Percentiles rank a stretch among this genome's conserved stretches.
These are phyloP conservation scores for Exophiala lecanii-corni DNA, from an alignment of 2,329 filamentous ascomycete genomes.

Conservation along the genomic window DNA sequence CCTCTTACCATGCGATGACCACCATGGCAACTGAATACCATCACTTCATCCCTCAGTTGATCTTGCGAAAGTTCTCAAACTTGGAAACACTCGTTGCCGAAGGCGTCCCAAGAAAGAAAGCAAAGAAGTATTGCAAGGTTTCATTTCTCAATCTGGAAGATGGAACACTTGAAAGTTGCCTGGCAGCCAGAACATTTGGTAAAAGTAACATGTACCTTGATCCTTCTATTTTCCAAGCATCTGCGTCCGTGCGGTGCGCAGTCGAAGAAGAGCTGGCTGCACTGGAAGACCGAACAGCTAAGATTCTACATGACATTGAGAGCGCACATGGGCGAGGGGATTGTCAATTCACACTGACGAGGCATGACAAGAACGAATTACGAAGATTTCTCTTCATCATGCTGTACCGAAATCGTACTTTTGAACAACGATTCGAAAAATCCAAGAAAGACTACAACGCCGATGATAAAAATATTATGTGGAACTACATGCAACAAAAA, in stretches of 20 bases:
- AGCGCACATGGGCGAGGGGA: background rate
- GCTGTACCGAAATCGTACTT: background rate
- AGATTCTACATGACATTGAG: background rate
- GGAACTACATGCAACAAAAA: background rate
- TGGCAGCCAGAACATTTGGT: background rate
- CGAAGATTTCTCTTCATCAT: background rate
- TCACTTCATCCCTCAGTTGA: slow-evolving; percentile 3
- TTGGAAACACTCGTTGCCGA: background rate
- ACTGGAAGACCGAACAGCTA: background rate
- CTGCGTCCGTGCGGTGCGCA: too few relatives aligned
- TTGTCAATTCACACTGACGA: background rate
- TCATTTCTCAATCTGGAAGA: background rate
- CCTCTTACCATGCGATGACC: too few relatives aligned
- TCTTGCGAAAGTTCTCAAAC: slow-evolving; percentile 1
- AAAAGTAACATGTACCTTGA: background rate
- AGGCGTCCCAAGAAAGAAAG: background rate
- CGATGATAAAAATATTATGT: background rate
- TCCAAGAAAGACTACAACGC: background rate
- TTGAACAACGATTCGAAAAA: background rate
- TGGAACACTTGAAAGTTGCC: background rate
- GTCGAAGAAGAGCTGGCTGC: background rate
- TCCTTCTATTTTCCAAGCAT: too few relatives aligned
- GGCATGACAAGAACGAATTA: background rate
- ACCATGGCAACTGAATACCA: slow-evolving; percentile 7
- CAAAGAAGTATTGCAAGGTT: background rate